Evolutionary conservation across 352 stramenopile species (phyloP), one percentile per base, ranked within the genome.

Genomic region (Globisporangium lucens): DNA sequence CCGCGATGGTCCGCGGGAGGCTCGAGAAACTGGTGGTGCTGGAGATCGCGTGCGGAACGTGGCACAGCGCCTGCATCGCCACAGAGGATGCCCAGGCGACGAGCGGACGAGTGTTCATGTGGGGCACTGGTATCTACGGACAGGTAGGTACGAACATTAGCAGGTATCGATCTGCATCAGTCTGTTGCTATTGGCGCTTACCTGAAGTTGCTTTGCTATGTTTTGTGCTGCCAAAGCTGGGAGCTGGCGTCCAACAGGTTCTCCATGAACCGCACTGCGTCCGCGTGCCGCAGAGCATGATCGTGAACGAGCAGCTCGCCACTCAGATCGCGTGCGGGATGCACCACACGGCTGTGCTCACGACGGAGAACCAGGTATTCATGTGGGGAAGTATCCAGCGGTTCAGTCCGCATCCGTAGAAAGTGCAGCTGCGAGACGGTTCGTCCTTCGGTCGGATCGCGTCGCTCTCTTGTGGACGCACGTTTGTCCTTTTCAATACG

Each of bases 401-500:
- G 12, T 94, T 90, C 65, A 75, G 71, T 30, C 66, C 76, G 0
- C 59, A 69, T 3, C 80, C 82, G 8, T 69, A 63, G 2, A 75
- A 77, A 30, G 67, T 93, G 5, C 59, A 68, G 29, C 68, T 85
- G 6, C 41, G 63, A 3, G 65, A 75, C 38, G 75, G 72, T 13
- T 65, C 74, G 5, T 62, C 70, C 0, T 89, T 89, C 70, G 74
- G 74, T 2, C 69, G 70, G 10, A 83, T 92, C 46, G 75, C 71
- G 13, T 88, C 83, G 24, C 72, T 94, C 30, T 75, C 84, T 20
- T 94, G 86, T 73, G 86, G 86, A 12, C 75, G 80, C 29, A 89
- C 75, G 7, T 94, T 93, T 35, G 91, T 85, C 8, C 63, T 90
- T 22, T 93, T 93, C 65, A 93, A 89, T 69, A 92, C 83, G 4